Base-by-base conservation (phyloP, 768 basidiomycete genomes). In the Porphyrellus cyaneotinctus region DNA sequence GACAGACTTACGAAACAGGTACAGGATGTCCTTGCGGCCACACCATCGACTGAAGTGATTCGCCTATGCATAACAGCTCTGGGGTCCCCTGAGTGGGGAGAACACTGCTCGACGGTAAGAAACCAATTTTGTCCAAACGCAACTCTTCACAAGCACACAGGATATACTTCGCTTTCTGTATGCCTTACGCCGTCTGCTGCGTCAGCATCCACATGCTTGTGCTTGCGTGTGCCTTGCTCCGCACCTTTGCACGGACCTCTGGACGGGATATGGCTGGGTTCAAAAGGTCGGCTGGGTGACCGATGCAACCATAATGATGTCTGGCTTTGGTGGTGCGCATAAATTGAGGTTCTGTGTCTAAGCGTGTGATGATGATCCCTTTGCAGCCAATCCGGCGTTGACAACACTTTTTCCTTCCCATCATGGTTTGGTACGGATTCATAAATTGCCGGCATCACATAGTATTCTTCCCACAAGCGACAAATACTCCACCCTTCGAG, bases 351-450 rank as follows among this genome's bases (percentile, higher is more conserved):
- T 50, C 33, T 41, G 41, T 55, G 41, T 43, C 6, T 14, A 14
- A 28, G 31, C 22, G 44, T 50, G 32, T 46, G 38, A 43, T 62
- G 54, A 63, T 44, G 22, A 48, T 11, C 12, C 32, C 53, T 28
- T 48, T 6, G 10, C 65, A 94, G 92, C 79, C 24, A 82, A 95
- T 62, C 88, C 91, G n/a, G 79, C 84, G 14, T 75, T 97, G 22
- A 73, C 80, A 9, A 70, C 78, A 2, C 72, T 82, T 43, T 97
- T 95, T 70, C 88, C 93, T 30, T 79, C 83, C 11, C 86, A 94
- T 64, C 89, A 95, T 67, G 97, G 97, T 12, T 72, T 95, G 47
- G 75, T 97, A 18, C 81, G 83, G 43, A 79, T 95, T 26, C 84
- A 88, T 58, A 75, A 80, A 6, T 76, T 95, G 20, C 94, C 97